Base-by-base conservation (phyloP, 768 basidiomycete species). In the Agaricus blazei region DNA sequence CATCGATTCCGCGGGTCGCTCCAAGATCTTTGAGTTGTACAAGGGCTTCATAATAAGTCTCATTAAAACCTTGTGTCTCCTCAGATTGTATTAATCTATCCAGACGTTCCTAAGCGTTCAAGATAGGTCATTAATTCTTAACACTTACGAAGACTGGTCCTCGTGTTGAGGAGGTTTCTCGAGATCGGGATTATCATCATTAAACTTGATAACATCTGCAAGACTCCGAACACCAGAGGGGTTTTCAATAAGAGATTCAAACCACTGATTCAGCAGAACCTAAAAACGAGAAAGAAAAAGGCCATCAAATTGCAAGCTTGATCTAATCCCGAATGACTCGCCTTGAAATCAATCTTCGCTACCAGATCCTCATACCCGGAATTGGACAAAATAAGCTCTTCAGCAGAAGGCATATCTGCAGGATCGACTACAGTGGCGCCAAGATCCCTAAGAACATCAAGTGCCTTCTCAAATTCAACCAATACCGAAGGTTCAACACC, bases 371-470 rank as follows among this genome's bases (percentile, higher is more conserved):
- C 83, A 53, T 83, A 80, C 11, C 75, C 74, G 0, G 78, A 78
- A 2, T 59, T 56, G 19, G 19, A 19, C 19, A 19, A 19, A 15
- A 73, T 60, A 9, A 82, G 74, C 51, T 81, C 82, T 1, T 75
- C 72, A 2, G 77, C 79, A 26, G 79, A 78, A 0, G 83, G 78
- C 12, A 87, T 67, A 56, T 86, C 80, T 1, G 83, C 80, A 1
- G 84, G 82, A 61, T 88, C 85, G 6, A 87, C 72, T 3, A 87
- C 70, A 1, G 76, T 75, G 1, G 78, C 78, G 3, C 80, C 79
- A 1, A 81, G 67, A 2, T 58, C 57, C 37, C 66, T 61, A 9
- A 81, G 64, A 0, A 68, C 70, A 11, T 60, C 36, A 40, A 80
- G 59, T 0, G 76, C 75, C 27, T 67, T 38, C 37, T 76, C 70